Percentiles rank a stretch among this genome's conserved stretches.
These are phyloP conservation scores for Alternaria postmessia DNA, from an alignment of 2,329 filamentous ascomycete genomes.

Conservation along the genomic window DNA sequence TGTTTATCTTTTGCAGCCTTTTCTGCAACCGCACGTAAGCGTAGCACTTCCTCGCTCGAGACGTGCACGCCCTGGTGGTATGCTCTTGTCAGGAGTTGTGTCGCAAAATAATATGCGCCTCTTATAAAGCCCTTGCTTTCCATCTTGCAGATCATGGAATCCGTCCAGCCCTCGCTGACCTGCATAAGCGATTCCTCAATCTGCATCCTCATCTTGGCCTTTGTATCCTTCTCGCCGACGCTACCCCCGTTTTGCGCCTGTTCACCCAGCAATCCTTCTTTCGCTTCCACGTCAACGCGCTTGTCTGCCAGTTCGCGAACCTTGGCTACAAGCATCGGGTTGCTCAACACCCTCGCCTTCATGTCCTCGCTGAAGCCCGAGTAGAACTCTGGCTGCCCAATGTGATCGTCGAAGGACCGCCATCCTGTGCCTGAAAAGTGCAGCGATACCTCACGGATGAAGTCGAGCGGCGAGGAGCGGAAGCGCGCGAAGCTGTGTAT, in stretches of 20 bases:
- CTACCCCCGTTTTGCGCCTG: slow-evolving; percentile 52
- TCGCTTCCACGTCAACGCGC: slow-evolving; percentile 77
- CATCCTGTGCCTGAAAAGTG: slow-evolving; percentile 94
- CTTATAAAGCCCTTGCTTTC: slow-evolving; percentile 93
- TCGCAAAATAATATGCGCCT: slow-evolving; percentile 86
- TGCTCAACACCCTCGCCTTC: slow-evolving; percentile 78
- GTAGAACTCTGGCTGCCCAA: slow-evolving; percentile 95
- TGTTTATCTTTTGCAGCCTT: slow-evolving; percentile 86
- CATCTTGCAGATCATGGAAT: slow-evolving; percentile 99
- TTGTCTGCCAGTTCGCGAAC: slow-evolving; percentile 79
- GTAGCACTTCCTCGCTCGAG: slow-evolving; percentile 89
- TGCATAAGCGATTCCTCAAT: slow-evolving; percentile 78
- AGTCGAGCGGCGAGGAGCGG: slow-evolving; percentile 74
- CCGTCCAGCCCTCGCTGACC: slow-evolving; percentile 85
- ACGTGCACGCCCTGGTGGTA: slow-evolving; percentile 99
- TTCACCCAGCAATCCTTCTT: slow-evolving; percentile 70
- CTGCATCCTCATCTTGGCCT: slow-evolving; percentile 70
- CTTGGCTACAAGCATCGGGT: slow-evolving; percentile 75
- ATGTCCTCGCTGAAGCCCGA: slow-evolving; percentile 90
- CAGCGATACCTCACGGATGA: slow-evolving; percentile 90
- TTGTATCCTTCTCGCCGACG: slow-evolving; percentile 62
- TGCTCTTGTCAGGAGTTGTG: slow-evolving; percentile 87
- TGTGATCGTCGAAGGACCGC: slow-evolving; percentile 89
- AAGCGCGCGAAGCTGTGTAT: slow-evolving; percentile 89
- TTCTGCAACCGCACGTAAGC: slow-evolving; percentile 81